Evolutionary conservation across 2,329 filamentous ascomycete species (phyloP), one percentile per base, ranked within the genome.

Genomic region (Alternaria solani): DNA sequence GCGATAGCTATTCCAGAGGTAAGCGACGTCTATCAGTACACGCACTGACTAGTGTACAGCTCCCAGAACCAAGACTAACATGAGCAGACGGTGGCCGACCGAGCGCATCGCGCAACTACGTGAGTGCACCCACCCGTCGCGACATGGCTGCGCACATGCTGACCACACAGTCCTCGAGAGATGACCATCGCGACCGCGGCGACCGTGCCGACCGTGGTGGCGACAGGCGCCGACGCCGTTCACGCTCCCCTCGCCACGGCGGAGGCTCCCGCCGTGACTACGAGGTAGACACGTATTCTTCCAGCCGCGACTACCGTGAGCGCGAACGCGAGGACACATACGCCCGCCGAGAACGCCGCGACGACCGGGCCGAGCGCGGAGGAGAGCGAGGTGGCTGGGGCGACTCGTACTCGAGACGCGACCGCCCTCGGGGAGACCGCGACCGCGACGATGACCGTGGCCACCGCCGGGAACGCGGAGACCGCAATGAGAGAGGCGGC

Each of bases 291-390:
- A 89, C 91, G 57, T 98, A 98, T 81, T 96, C 94, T 20, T 93
- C 92, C 6, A 97, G 93, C 80, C 91, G 94, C 69, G 94, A 90
- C 81, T 96, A 97, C 79, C 88, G 94, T 76, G 94, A 96, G 77
- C 86, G 94, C 64, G 94, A 98, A 82, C 91, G 94, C 63, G 94
- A 98, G 80, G 94, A 97, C 70, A 87, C 94, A 75, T 97, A 97
- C 77, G 88, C 88, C 38, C 89, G 90, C 34, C 87, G 91, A 64
- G 82, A 88, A 53, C 69, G 76, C 61, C 72, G 77, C 62, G 78
- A 80, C 38, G 84, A 87, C 58, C 87, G 89, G 11, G 68, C 64
- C 49, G 57, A 59, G 52, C 57, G 57, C 46, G 57, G 56, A 20
- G 58, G 48, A 38, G 57, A 60, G n/a, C 62, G 62, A 25, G 66